Evolutionary conservation across 805 yeast species (phyloP).

Genomic region (Candida gorgasii): DNA sequence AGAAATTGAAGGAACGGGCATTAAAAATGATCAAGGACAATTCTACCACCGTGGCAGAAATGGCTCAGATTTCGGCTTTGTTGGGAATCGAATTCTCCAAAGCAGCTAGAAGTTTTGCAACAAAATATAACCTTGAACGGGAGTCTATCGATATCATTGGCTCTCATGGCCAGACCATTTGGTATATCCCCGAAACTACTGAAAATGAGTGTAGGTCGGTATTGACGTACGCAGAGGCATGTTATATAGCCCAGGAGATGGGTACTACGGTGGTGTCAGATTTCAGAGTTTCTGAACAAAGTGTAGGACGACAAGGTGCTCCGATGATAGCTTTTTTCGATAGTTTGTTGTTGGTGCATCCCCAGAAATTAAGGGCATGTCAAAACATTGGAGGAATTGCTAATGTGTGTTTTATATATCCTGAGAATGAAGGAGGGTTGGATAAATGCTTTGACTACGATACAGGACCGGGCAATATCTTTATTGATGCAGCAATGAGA

Average conservation of each 20-base stretch:
- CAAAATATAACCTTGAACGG: slow-evolving; percentile 7
- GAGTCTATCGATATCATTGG: slow-evolving; percentile 20
- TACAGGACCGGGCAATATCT: slow-evolving; percentile 27
- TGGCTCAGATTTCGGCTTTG: slow-evolving; percentile 12
- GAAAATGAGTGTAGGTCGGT: slow-evolving; percentile 17
- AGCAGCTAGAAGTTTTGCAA: slow-evolving; percentile 12
- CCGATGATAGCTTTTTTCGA: slow-evolving; percentile 27
- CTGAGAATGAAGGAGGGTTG: slow-evolving; percentile 22
- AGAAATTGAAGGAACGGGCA: slow-evolving; percentile 12
- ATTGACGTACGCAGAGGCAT: slow-evolving; percentile 22
- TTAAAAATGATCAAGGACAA: slow-evolving; percentile 13
- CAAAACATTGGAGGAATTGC: slow-evolving; percentile 29
- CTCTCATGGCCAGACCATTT: slow-evolving; percentile 27
- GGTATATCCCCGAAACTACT: slow-evolving; percentile 20
- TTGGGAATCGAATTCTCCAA: slow-evolving; percentile 16
- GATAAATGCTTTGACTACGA: slow-evolving; percentile 24
- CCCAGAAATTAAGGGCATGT: slow-evolving; percentile 20
- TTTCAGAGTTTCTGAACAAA: slow-evolving; percentile 23
- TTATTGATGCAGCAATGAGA: slow-evolving; percentile 27
- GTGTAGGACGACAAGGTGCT: slow-evolving; percentile 29
- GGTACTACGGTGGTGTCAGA: slow-evolving; percentile 21
- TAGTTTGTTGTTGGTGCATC: slow-evolving; percentile 20
- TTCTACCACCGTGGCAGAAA: slow-evolving; percentile 14
- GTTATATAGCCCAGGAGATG: slow-evolving; percentile 18
- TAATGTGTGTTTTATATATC: slow-evolving; percentile 23